phyloP scores from a whole-genome alignment of 179 eudicot species.

The Carnegiea gigantea region DNA sequence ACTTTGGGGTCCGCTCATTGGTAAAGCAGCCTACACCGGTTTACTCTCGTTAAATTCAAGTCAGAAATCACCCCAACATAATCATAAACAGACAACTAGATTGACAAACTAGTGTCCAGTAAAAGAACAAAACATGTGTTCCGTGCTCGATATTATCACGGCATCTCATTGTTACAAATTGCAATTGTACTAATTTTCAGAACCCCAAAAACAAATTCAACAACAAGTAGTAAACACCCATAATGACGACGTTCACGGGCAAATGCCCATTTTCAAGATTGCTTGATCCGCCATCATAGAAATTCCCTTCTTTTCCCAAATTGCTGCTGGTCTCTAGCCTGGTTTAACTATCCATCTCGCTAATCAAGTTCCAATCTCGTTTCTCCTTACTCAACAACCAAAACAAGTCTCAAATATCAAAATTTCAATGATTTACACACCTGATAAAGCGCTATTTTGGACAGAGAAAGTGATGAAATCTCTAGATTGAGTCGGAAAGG shows the following conservation, averaged over 20 bases:
- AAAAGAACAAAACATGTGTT: background rate
- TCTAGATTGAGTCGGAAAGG: constrained; percentile 10
- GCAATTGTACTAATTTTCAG: background rate
- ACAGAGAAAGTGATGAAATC: constrained; percentile 16
- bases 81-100: background rate
- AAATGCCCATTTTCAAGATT: background rate
- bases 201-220: no score
- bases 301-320: background rate
- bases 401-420: background rate
- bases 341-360: background rate
- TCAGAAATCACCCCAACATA: background rate
- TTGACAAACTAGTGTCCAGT: background rate
- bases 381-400: background rate
- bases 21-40: constrained; percentile 5
- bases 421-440: constrained; percentile 6
- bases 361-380: background rate
- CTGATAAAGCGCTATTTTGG: constrained; percentile 18
- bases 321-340: background rate
- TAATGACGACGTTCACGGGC: background rate
- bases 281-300: background rate
- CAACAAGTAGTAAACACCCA: background rate
- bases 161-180: background rate
- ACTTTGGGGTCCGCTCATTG: constrained; percentile 1
- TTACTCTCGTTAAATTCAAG: background rate
- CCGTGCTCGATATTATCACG: background rate